phyloP scores from a whole-genome alignment of 306 rosid species.

The Fragaria vesca region DNA sequence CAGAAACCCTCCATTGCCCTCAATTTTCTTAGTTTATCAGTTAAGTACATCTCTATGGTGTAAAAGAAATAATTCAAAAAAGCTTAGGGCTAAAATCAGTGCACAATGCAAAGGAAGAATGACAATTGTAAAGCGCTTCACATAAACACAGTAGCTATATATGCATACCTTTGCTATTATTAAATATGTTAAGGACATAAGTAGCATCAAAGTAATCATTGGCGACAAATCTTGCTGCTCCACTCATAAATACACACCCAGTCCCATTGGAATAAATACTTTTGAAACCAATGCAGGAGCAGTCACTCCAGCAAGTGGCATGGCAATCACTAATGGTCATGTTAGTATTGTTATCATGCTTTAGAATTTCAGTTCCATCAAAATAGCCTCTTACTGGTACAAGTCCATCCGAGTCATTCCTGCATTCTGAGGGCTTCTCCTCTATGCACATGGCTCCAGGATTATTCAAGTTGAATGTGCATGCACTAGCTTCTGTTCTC shows the following conservation, averaged over 20 bases:
- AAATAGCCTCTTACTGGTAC: constrained; percentile 23
- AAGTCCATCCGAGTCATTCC: constrained; percentile 18
- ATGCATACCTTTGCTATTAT: constrained; percentile 9
- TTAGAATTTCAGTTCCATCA: background rate
- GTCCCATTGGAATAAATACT: constrained; percentile 21
- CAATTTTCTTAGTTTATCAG: background rate
- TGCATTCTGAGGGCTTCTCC: constrained; percentile 20
- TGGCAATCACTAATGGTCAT: constrained; percentile 24
- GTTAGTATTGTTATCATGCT: constrained; percentile 4
- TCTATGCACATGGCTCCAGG: constrained; percentile 17
- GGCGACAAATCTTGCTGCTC: background rate
- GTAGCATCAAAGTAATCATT: background rate
- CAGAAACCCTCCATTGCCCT: background rate
- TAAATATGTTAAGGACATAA: constrained; percentile 1
- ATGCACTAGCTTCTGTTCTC: constrained; percentile 15
- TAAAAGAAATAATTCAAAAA: background rate
- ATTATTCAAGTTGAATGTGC: background rate
- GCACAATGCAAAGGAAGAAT: background rate
- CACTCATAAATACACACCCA: constrained; percentile 21
- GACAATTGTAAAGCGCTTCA: background rate
- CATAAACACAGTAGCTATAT: background rate
- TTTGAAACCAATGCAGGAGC: constrained; percentile 21
- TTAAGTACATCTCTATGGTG: background rate
- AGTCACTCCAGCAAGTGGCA: constrained; percentile 24
- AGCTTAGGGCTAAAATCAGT: background rate